Percentiles rank a stretch among this genome's conserved stretches.
These are phyloP conservation scores for Xylaria sp. DNA, from an alignment of 2,329 filamentous ascomycete genomes.

Conservation along the genomic window DNA sequence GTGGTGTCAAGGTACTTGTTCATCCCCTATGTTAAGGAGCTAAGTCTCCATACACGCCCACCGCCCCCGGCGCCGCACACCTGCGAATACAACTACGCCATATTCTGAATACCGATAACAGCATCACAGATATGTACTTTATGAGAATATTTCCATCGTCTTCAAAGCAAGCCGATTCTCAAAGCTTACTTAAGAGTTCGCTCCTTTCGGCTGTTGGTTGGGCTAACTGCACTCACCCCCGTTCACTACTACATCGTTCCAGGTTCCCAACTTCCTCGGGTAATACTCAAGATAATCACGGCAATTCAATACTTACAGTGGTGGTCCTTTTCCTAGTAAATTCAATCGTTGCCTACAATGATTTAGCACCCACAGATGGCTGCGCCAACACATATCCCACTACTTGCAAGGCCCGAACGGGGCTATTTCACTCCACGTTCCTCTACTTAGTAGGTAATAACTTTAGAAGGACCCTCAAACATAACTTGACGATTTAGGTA, in stretches of 20 bases:
- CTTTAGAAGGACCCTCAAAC: neutral
- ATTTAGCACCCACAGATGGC: neutral
- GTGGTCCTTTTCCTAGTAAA: neutral
- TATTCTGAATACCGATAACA: constrained; percentile 16
- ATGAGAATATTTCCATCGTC: neutral
- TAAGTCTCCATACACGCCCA: constrained; percentile 11
- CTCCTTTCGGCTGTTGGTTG: constrained; percentile 8
- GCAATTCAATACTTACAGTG: neutral
- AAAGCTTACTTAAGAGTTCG: constrained; percentile 9
- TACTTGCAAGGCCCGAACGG: neutral
- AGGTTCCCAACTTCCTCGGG: constrained; percentile 9
- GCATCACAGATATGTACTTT: constrained; percentile 5
- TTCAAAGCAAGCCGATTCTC: constrained; percentile 1
- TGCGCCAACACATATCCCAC: neutral
- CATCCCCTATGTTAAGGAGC: constrained; percentile 3
- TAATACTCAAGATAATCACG: constrained; percentile 4
- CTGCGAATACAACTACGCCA: constrained; percentile 23
- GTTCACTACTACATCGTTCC: constrained; percentile 7
- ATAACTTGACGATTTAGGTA: neutral
- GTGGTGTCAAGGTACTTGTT: constrained; percentile 10
- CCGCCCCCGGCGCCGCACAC: constrained; percentile 12
- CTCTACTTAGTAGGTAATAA: neutral
- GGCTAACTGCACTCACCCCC: constrained; percentile 8
- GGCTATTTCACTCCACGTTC: neutral
- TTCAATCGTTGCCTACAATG: neutral